These are phyloP conservation scores for Neolentinus lepideus DNA, from an alignment of 1,284 basidiomycete genomes.

Conservation along the genomic window DNA sequence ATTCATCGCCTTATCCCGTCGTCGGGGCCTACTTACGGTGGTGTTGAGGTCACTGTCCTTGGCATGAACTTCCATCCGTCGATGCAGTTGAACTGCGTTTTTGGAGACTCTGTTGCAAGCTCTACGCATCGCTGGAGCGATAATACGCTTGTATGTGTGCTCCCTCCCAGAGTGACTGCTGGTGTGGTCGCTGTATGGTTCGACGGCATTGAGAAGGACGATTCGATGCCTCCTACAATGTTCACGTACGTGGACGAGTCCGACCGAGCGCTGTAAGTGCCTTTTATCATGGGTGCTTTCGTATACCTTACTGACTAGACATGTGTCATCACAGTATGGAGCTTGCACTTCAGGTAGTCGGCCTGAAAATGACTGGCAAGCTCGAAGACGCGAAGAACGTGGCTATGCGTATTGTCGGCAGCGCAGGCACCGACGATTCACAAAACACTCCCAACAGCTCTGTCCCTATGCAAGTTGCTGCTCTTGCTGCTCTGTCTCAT, in stretches of 20 bases:
- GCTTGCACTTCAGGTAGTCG: conserved; percentile 89
- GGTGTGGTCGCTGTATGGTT: conserved; percentile 91
- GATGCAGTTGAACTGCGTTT: conserved; percentile 70
- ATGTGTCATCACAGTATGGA: conserved; percentile 64
- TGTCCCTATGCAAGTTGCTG: conserved; percentile 41
- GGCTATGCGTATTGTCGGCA: conserved; percentile 78
- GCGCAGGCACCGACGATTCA: conserved; percentile 38
- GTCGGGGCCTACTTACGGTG: conserved; percentile 88
- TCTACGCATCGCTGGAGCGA: conserved; percentile 90
- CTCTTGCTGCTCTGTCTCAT: not conserved
- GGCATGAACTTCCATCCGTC: conserved; percentile 83
- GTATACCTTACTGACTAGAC: conserved; percentile 13
- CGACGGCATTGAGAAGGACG: conserved; percentile 57
- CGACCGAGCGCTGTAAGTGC: conserved; percentile 75
- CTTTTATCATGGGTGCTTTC: conserved; percentile 6
- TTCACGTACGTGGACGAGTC: conserved; percentile 92
- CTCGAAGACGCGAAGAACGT: conserved; percentile 90
- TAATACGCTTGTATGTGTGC: conserved; percentile 87
- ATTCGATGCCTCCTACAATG: conserved; percentile 40
- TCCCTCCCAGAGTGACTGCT: conserved; percentile 79
- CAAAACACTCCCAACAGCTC: conserved; percentile 14
- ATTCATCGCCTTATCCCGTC: conserved; percentile 87
- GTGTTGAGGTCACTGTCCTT: conserved; percentile 91
- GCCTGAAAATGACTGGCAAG: conserved; percentile 93
- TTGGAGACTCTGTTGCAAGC: conserved; percentile 79